Evolutionary conservation across 176 grass and related monocot genomes (phyloP).

Genomic region (Rhipidocladum racemiflorum): DNA sequence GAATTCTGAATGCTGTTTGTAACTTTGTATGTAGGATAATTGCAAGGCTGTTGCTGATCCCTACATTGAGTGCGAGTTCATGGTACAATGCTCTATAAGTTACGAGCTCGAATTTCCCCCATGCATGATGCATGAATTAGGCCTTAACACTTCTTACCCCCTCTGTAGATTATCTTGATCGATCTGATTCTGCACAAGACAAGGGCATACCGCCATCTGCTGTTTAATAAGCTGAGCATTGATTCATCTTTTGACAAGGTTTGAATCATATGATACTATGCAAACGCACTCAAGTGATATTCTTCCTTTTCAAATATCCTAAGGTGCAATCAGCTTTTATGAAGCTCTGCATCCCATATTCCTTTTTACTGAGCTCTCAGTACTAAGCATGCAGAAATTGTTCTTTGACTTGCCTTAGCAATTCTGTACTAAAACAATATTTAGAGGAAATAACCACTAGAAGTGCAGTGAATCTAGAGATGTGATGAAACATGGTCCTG

Average conservation of each 20-base stretch:
- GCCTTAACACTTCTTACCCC: neutral
- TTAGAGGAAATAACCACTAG: neutral
- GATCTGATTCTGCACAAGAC: slow-evolving; percentile 92
- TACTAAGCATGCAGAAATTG: neutral
- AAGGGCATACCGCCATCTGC: slow-evolving; percentile 78
- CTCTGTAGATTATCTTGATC: slow-evolving; percentile 87
- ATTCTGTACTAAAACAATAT: neutral
- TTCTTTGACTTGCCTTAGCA: neutral
- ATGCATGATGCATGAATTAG: neutral
- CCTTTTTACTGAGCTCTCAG: neutral
- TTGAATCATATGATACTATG: neutral
- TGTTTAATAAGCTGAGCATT: slow-evolving; percentile 74
- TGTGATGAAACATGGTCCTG: neutral
- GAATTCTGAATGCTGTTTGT: neutral
- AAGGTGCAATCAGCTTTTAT: neutral
- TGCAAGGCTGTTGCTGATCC: slow-evolving; percentile 92
- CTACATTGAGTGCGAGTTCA: slow-evolving; percentile 97
- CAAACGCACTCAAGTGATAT: neutral
- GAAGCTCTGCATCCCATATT: neutral
- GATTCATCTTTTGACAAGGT: slow-evolving; percentile 67
- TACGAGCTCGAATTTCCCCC: neutral
- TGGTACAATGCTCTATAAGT: slow-evolving; percentile 38
- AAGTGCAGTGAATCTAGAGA: neutral
- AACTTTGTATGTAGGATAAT: slow-evolving; percentile 38
- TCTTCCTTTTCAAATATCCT: neutral